These are phyloP conservation scores for Entoloma clypeatum DNA, from an alignment of 1,284 basidiomycete genomes.

Conservation along the genomic window DNA sequence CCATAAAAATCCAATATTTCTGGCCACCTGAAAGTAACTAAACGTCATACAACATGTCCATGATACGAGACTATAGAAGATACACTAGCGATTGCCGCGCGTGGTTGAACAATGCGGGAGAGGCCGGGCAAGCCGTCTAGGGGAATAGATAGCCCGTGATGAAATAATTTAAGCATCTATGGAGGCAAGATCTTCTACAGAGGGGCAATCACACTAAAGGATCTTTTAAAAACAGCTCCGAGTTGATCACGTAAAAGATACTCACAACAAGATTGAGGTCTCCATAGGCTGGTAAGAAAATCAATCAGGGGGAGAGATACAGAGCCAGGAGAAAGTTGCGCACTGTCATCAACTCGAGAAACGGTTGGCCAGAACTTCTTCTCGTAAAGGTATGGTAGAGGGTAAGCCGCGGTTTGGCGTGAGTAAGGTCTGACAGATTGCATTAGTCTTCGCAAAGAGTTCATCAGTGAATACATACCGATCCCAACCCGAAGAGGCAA, in stretches of 20 bases:
- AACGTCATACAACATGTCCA: too few relatives aligned
- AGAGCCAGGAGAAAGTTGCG: conserved; percentile 21
- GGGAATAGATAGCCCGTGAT: conserved; percentile 38
- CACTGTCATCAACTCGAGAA: conserved; percentile 87
- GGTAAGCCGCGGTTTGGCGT: conserved; percentile 82
- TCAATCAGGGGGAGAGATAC: conserved; percentile 6
- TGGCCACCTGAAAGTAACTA: too few relatives aligned
- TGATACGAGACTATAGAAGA: conserved; percentile 10
- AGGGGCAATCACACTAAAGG: conserved; percentile 80
- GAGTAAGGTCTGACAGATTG: conserved; percentile 74
- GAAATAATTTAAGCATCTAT: conserved; percentile 14
- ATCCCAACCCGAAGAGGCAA: conserved; percentile 80
- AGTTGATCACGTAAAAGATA: conserved; percentile 18
- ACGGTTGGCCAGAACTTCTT: conserved; percentile 96
- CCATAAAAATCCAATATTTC: too few relatives aligned
- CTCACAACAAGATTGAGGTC: conserved; percentile 79
- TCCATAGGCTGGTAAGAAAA: conserved; percentile 57
- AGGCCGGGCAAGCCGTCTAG: conserved; percentile 36
- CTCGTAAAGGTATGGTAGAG: conserved; percentile 71
- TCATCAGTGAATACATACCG: conserved; percentile 43
- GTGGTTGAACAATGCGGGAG: conserved; percentile 42
- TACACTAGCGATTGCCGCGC: conserved; percentile 23
- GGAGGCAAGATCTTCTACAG: conserved; percentile 71
- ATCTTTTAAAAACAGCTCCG: conserved; percentile 5
- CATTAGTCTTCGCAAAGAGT: not conserved